Percentiles rank a stretch among this genome's conserved stretches.
These are phyloP conservation scores for Murraya koenigii DNA, from an alignment of 345 rosid species.

Conservation along the genomic window DNA sequence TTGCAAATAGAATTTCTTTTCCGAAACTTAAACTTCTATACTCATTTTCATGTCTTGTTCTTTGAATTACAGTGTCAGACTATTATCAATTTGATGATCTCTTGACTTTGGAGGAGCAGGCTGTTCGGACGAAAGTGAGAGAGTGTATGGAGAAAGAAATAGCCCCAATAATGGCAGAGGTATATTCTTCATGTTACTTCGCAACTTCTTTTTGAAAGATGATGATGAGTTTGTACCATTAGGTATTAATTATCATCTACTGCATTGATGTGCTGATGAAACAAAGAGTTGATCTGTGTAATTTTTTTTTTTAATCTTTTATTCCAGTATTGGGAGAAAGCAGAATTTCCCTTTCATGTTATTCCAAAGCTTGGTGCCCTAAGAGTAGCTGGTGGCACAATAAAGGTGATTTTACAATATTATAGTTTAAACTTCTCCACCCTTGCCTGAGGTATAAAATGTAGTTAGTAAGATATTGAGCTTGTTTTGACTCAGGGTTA, in stretches of 20 bases:
- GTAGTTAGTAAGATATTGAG: slow-evolving; percentile 16
- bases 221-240: neutral
- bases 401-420: slow-evolving; percentile 53
- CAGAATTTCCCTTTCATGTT: slow-evolving; percentile 85
- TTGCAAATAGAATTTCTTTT: neutral
- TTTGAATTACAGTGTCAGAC: slow-evolving; percentile 62
- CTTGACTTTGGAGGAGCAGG: slow-evolving; percentile 77
- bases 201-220: neutral
- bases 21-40: neutral
- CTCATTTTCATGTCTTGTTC: slow-evolving; percentile 5
- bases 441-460: neutral
- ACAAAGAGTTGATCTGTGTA: neutral
- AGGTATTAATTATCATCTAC: neutral
- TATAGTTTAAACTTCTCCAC: slow-evolving; percentile 5
- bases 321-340: slow-evolving; percentile 94
- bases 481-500: slow-evolving; percentile 59
- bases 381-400: slow-evolving; percentile 74
- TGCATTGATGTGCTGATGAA: neutral
- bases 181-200: slow-evolving; percentile 24
- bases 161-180: slow-evolving; percentile 89
- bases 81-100: slow-evolving; percentile 76
- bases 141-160: slow-evolving; percentile 88
- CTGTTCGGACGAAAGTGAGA: slow-evolving; percentile 60
- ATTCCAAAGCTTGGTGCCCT: slow-evolving; percentile 74
- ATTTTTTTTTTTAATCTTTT: neutral